These are phyloP conservation scores for Cutaneotrichosporon cyanovorans DNA, from an alignment of 1,284 basidiomycete species.

Conservation along the genomic window DNA sequence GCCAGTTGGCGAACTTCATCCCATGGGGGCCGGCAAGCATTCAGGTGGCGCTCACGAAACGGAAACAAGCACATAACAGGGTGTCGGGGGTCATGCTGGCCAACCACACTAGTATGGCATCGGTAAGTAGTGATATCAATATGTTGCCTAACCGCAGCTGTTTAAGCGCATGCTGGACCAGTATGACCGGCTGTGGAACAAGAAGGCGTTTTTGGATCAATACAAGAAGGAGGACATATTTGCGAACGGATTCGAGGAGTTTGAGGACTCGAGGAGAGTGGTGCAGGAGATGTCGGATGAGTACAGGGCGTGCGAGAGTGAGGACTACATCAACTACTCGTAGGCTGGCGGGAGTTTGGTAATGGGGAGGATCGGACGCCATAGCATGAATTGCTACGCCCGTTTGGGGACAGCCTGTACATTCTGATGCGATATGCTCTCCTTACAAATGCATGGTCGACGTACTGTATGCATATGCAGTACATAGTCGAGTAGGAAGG, in stretches of 20 bases:
- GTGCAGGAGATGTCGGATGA: conserved; percentile 80
- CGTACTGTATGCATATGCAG: no score
- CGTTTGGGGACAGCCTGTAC: not conserved
- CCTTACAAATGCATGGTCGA: no score
- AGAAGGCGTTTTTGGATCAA: conserved; percentile 93
- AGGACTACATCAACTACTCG: conserved; percentile 63
- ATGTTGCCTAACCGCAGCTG: conserved; percentile 51
- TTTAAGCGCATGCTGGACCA: conserved; percentile 96
- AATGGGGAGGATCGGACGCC: no score
- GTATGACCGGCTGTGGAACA: conserved; percentile 77
- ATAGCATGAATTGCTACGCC: not conserved
- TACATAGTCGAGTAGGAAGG: no score
- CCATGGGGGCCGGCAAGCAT: conserved; percentile 99
- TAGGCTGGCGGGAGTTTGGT: conserved; percentile 1
- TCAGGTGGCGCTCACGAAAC: conserved; percentile 87
- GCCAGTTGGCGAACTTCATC: conserved; percentile 94
- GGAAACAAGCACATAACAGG: conserved; percentile 87
- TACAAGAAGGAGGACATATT: conserved; percentile 97
- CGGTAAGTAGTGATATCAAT: conserved; percentile 54
- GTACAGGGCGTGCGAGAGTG: conserved; percentile 84
- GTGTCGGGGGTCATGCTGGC: conserved; percentile 98
- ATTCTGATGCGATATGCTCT: not conserved
- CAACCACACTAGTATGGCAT: conserved; percentile 95
- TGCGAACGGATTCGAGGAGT: conserved; percentile 81
- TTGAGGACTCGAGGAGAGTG: conserved; percentile 84